A percentile compares a stretch with the other conserved stretches of the same genome.
Conservation (phyloP, 768 basidiomycete species). For the Clitopilus hobsonii region DNA sequence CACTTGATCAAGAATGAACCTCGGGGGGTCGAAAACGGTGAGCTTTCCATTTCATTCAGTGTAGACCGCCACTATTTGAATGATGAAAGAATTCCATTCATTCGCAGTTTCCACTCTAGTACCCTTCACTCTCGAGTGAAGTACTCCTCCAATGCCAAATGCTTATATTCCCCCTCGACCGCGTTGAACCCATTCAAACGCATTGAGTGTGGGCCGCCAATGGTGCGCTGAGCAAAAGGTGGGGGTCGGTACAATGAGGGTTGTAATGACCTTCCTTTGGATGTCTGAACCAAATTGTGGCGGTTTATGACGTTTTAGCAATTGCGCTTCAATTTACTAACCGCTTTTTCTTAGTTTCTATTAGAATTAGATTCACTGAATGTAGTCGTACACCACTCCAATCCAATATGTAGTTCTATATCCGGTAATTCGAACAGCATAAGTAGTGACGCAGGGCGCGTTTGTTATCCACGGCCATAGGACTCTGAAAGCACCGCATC, state of each 20-base stretch:
- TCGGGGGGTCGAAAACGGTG: no score
- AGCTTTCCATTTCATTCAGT: conserved; percentile 1
- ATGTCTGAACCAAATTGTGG: conserved; percentile 86
- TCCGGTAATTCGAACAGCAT: neutral
- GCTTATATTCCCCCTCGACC: conserved; percentile 65
- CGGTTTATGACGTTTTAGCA: conserved; percentile 10
- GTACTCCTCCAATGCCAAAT: conserved; percentile 73
- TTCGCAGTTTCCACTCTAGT: conserved; percentile 88
- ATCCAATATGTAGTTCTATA: neutral
- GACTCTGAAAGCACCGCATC: conserved; percentile 52
- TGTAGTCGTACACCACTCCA: no score
- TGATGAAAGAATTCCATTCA: conserved; percentile 63
- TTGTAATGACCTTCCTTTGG: conserved; percentile 77
- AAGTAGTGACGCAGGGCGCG: neutral
- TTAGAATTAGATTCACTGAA: neutral
- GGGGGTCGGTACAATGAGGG: conserved; percentile 74
- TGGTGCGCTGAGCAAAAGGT: conserved; percentile 71
- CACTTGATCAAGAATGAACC: conserved; percentile 10
- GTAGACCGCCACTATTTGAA: conserved; percentile 14
- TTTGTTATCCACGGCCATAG: conserved; percentile 37
- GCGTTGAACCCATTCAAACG: conserved; percentile 70
- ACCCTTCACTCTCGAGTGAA: conserved; percentile 52
- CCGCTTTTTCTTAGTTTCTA: neutral
- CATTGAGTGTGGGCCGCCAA: conserved; percentile 59
- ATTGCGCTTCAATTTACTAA: neutral